Percentiles rank a stretch among this genome's conserved stretches.
Conservation (phyloP, 495 filamentous ascomycete species). For the Podospora pseudopauciseta region DNA sequence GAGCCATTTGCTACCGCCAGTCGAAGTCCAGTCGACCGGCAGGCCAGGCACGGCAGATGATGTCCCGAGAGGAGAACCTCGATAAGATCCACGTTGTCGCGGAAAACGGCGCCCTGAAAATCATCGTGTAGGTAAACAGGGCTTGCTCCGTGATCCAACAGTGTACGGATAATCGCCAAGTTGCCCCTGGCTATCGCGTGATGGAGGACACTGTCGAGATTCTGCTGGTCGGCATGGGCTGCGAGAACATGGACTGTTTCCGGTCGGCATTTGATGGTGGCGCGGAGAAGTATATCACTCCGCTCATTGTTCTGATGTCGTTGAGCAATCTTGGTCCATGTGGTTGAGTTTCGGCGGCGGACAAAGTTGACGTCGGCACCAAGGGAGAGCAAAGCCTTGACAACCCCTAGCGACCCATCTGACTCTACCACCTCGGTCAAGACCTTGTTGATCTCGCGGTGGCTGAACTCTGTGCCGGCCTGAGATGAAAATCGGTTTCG, state of each 20-base stretch:
- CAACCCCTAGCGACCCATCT: slow-evolving; percentile 27
- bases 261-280: slow-evolving; percentile 24
- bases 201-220: slow-evolving; percentile 31
- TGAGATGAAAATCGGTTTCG: slow-evolving; percentile 18
- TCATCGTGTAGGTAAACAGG: slow-evolving; percentile 31
- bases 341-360: slow-evolving; percentile 18
- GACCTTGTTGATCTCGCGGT: slow-evolving; percentile 32
- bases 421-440: slow-evolving; percentile 27
- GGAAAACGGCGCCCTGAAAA: slow-evolving; percentile 28
- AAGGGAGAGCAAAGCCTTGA: slow-evolving; percentile 28
- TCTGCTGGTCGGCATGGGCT: slow-evolving; percentile 31
- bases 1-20: slow-evolving; percentile 32
- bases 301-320: slow-evolving; percentile 22
- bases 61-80: slow-evolving; percentile 27
- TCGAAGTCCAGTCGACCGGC: slow-evolving; percentile 29
- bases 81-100: slow-evolving; percentile 22
- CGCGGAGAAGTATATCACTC: slow-evolving; percentile 28
- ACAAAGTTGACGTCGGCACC: slow-evolving; percentile 35
- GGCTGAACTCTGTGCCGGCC: slow-evolving; percentile 21
- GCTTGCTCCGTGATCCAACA: slow-evolving; percentile 32
- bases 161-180: slow-evolving; percentile 23
- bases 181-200: slow-evolving; percentile 28
- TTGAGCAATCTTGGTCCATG: slow-evolving; percentile 25
- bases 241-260: slow-evolving; percentile 30
- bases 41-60: slow-evolving; percentile 29